Percentiles rank a stretch among this genome's conserved stretches.
Evolutionary conservation across 139 green algal genomes (phyloP).

Genomic region (Volvox africanus): DNA sequence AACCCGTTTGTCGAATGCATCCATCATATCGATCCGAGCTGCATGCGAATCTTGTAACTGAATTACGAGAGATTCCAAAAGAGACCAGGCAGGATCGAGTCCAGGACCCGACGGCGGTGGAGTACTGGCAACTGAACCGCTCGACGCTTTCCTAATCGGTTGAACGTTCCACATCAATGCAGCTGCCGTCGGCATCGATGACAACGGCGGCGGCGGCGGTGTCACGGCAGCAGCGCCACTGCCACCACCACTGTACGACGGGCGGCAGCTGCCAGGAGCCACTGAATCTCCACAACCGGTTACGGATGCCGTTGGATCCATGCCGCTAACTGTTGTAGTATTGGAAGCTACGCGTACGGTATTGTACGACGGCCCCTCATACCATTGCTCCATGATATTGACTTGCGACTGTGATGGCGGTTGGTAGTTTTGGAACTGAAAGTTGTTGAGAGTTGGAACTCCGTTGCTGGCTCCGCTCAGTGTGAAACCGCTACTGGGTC

Average conservation of each 20-base stretch:
- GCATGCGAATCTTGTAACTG: slow-evolving; percentile 36
- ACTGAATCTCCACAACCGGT: not conserved
- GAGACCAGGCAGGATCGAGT: not conserved
- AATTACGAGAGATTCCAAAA: slow-evolving; percentile 33
- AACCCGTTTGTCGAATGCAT: not conserved
- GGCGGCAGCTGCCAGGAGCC: no score
- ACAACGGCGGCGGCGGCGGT: not conserved
- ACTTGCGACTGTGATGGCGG: no score
- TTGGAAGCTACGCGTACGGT: not conserved
- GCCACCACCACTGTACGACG: not conserved
- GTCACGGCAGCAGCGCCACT: not conserved
- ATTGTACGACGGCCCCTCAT: not conserved
- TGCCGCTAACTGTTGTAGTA: not conserved
- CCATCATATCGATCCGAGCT: not conserved
- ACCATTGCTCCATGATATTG: not conserved
- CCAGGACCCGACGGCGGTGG: not conserved
- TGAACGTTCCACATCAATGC: not conserved
- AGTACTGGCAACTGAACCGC: not conserved
- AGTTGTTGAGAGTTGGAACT: not conserved
- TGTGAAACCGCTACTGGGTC: not conserved
- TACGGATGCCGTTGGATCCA: not conserved
- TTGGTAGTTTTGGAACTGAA: not conserved
- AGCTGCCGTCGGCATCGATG: not conserved
- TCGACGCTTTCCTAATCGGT: no score
- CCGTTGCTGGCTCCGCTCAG: not conserved